Percentiles rank a stretch among this genome's conserved stretches.
Evolutionary conservation across 805 yeast species (phyloP).

Genomic region (Hanseniaspora mollemarum): DNA sequence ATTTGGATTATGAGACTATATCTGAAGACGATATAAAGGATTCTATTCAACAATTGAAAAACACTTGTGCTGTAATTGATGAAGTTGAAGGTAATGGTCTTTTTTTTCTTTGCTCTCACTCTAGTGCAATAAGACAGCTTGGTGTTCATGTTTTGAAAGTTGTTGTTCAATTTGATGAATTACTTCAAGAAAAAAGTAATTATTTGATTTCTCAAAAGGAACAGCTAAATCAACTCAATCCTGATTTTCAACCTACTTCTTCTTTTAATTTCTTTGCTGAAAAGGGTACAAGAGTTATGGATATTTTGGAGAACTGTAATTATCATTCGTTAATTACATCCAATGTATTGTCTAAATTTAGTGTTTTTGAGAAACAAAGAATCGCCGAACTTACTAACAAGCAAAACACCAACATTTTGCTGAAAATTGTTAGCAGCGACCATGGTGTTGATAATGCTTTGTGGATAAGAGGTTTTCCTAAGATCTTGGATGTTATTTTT

Average conservation of each 20-base stretch:
- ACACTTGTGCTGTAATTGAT: conserved; percentile 73
- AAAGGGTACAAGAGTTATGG: conserved; percentile 62
- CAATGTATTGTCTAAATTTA: conserved; percentile 38
- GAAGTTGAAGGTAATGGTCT: conserved; percentile 94
- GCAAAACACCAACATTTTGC: conserved; percentile 54
- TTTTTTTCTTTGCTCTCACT: conserved; percentile 83
- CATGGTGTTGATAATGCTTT: conserved; percentile 91
- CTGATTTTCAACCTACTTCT: conserved; percentile 41
- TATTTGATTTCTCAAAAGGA: not conserved
- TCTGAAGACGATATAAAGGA: conserved; percentile 27
- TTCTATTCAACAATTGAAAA: conserved; percentile 65
- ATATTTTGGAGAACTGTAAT: conserved; percentile 61
- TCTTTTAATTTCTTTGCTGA: conserved; percentile 64
- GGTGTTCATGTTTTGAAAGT: conserved; percentile 67
- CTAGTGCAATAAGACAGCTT: conserved; percentile 55
- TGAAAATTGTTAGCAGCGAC: conserved; percentile 74
- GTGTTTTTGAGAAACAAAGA: conserved; percentile 69
- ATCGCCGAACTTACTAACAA: conserved; percentile 47
- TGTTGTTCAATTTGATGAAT: conserved; percentile 80
- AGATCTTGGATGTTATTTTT: conserved; percentile 56
- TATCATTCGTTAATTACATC: conserved; percentile 49
- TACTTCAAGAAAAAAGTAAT: conserved; percentile 45
- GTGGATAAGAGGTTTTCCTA: conserved; percentile 88
- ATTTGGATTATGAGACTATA: conserved; percentile 14
- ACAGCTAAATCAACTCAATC: conserved; percentile 16